phyloP scores from a whole-genome alignment of 2,329 filamentous ascomycete species.

The Neonectria magnoliae region DNA sequence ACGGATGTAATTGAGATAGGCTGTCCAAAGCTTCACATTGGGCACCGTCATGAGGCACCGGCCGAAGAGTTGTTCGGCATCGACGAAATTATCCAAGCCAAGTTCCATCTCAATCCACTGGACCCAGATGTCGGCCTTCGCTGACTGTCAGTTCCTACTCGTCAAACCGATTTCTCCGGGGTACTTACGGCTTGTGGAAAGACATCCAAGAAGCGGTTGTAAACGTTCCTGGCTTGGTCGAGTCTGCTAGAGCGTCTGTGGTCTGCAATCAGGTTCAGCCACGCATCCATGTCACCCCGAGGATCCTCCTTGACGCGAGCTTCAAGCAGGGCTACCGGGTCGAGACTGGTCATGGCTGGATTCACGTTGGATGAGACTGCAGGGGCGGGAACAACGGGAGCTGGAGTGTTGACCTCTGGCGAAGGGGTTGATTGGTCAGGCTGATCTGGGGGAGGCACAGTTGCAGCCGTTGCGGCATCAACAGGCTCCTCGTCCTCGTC shows the following conservation, averaged over 20 bases:
- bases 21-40: slow-evolving; percentile 88
- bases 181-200: slow-evolving; percentile 90
- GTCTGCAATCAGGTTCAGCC: slow-evolving; percentile 87
- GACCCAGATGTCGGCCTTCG: slow-evolving; percentile 89
- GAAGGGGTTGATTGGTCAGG: slow-evolving; percentile 30
- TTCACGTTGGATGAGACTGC: slow-evolving; percentile 46
- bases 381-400: slow-evolving; percentile 32
- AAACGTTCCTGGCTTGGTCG: slow-evolving; percentile 81
- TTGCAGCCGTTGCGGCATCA: slow-evolving; percentile 28
- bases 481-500: slow-evolving; percentile 50
- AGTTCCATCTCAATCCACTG: slow-evolving; percentile 91
- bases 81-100: slow-evolving; percentile 81
- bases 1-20: slow-evolving; percentile 95
- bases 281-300: slow-evolving; percentile 90
- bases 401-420: slow-evolving; percentile 36
- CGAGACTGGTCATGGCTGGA: slow-evolving; percentile 59
- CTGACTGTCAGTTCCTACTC: slow-evolving; percentile 42
- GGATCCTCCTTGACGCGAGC: slow-evolving; percentile 92
- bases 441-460: slow-evolving; percentile 26
- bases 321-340: slow-evolving; percentile 83
- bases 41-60: slow-evolving; percentile 81
- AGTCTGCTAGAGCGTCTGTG: slow-evolving; percentile 83
- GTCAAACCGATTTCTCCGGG: not conserved
- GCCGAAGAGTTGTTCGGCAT: slow-evolving; percentile 85
- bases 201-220: slow-evolving; percentile 85